Evolutionary conservation across 208 protist genomes (phyloP).

Genomic region (Leishmania lainsoni): DNA sequence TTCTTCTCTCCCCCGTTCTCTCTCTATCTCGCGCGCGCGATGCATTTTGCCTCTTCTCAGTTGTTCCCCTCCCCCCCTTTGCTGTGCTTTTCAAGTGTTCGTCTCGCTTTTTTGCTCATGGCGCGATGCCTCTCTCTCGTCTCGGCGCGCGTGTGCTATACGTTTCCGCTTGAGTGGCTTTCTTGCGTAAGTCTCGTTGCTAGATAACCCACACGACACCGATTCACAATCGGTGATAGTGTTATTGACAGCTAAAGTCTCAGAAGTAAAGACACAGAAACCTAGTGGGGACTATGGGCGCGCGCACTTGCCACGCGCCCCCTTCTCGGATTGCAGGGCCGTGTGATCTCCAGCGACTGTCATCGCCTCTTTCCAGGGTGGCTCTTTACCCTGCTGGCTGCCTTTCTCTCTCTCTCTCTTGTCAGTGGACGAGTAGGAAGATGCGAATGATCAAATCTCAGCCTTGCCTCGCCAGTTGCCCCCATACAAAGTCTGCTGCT

Average conservation of each 20-base stretch:
- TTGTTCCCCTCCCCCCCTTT: not conserved
- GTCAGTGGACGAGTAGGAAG: not conserved
- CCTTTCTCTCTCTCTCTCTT: not conserved
- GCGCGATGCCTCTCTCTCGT: not conserved
- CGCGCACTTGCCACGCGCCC: not conserved
- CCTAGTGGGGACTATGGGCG: not conserved
- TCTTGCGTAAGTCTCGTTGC: not conserved
- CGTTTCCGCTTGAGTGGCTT: not conserved
- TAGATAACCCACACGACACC: not conserved
- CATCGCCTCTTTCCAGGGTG: not conserved
- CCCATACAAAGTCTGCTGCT: not conserved
- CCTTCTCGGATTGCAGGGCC: not conserved
- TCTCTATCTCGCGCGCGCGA: not conserved
- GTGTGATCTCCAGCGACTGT: not conserved
- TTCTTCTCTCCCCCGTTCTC: not conserved
- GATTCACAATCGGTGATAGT: not conserved
- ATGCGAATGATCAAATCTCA: not conserved
- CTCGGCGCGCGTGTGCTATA: not conserved
- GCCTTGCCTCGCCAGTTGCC: not conserved
- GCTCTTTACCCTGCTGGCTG: not conserved
- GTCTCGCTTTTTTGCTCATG: not conserved
- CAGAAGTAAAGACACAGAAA: not conserved
- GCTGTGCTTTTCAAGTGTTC: not conserved
- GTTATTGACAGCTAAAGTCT: not conserved
- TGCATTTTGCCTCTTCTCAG: not conserved